Conservation (phyloP, 257 asterid genomes). For the Ophiorrhiza pumila region DNA sequence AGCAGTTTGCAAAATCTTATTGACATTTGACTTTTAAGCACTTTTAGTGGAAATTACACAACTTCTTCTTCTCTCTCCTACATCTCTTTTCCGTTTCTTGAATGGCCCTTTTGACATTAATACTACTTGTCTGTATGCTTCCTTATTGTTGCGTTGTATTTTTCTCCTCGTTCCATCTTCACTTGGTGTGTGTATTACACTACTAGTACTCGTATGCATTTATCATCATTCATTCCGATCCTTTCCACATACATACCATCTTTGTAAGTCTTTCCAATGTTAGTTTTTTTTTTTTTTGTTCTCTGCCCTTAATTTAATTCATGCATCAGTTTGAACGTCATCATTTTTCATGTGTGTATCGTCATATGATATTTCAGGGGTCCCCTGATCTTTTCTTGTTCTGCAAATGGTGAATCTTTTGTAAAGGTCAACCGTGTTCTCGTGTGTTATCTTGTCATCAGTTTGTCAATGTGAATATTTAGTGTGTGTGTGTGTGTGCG, state of each 20-base stretch:
- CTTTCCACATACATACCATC: not conserved
- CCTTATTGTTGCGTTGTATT: not conserved
- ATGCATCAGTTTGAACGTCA: not conserved
- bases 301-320: not conserved
- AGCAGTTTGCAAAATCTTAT: not conserved
- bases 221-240: not conserved
- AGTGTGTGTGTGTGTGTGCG: not conserved
- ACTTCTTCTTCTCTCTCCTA: not conserved
- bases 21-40: slow-evolving; percentile 12
- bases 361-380: not conserved
- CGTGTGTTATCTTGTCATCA: not conserved
- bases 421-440: not conserved
- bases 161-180: not conserved
- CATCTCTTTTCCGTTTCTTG: not conserved
- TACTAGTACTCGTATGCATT: not conserved
- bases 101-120: not conserved
- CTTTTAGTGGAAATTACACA: not conserved
- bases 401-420: not conserved
- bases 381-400: not conserved
- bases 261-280: not conserved
- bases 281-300: no score
- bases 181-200: no score
- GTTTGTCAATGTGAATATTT: not conserved
- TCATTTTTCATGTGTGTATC: not conserved
- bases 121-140: not conserved